These are phyloP conservation scores for Coniochaeta sp. DNA, from an alignment of 2,329 filamentous ascomycete genomes.

Conservation along the genomic window DNA sequence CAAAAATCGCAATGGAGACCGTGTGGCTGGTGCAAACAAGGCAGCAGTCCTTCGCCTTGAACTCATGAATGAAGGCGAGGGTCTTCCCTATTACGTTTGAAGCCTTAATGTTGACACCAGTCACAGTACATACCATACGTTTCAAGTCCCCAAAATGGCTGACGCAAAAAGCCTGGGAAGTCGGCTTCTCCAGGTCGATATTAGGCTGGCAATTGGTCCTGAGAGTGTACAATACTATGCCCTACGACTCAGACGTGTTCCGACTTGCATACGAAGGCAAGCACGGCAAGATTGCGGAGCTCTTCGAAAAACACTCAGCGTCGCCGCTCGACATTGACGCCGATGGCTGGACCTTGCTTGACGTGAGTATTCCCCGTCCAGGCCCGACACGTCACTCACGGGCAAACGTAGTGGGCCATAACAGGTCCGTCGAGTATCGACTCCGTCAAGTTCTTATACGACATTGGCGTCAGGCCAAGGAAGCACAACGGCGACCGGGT, in stretches of 20 bases:
- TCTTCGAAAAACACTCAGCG: neutral
- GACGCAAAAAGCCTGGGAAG: neutral
- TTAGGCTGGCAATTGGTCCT: neutral
- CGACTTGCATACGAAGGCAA: neutral
- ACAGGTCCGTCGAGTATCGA: neutral
- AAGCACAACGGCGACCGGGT: neutral
- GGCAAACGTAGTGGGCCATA: neutral
- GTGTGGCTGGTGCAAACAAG: no score
- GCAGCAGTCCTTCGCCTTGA: no score
- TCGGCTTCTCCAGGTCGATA: neutral
- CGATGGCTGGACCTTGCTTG: neutral
- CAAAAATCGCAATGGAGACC: no score
- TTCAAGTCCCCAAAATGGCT: neutral
- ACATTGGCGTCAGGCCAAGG: neutral
- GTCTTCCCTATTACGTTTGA: no score
- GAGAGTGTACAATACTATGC: neutral
- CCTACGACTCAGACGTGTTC: neutral
- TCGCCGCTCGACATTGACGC: neutral
- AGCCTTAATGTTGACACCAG: no score
- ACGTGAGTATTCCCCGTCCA: neutral
- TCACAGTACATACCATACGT: no score
- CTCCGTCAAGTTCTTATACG: neutral
- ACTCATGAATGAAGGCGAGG: no score
- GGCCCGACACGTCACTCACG: neutral
- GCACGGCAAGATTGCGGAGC: neutral